Conservation (phyloP, 805 yeast species). For the Kuraishia borneana region DNA sequence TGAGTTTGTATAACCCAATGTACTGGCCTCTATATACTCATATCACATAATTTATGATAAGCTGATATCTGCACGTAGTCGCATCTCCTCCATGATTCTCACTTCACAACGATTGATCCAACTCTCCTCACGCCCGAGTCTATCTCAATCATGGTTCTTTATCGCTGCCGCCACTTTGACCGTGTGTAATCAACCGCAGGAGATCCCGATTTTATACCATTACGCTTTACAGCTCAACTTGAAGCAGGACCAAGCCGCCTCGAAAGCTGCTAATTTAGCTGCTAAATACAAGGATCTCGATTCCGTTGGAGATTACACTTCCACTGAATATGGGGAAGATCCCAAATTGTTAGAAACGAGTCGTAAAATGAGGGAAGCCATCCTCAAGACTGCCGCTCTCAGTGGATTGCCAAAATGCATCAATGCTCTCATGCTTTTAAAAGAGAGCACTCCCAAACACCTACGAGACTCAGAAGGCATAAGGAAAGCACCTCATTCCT, state of each 20-base stretch:
- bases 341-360: no score
- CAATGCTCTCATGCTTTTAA: conserved; percentile 59
- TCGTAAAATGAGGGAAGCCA: conserved; percentile 67
- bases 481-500: conserved; percentile 7
- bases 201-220: conserved; percentile 63
- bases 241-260: no score
- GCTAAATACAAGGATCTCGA: conserved; percentile 1
- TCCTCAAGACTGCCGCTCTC: conserved; percentile 68
- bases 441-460: conserved; percentile 47
- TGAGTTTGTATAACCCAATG: no score
- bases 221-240: conserved; percentile 54
- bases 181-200: conserved; percentile 74
- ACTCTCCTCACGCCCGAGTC: conserved; percentile 38
- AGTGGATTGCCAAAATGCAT: conserved; percentile 81
- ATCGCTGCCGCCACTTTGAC: conserved; percentile 75
- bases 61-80: no score
- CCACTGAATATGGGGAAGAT: conserved; percentile 7
- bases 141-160: conserved; percentile 58
- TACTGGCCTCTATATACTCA: no score
- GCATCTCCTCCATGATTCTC: no score
- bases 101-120: conserved; percentile 45
- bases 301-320: background rate
- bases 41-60: no score
- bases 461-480: conserved; percentile 19
- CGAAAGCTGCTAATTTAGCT: background rate